Base-by-base conservation (phyloP, 371 early-diverging fungal species). In the Mortierella sp. region DNA sequence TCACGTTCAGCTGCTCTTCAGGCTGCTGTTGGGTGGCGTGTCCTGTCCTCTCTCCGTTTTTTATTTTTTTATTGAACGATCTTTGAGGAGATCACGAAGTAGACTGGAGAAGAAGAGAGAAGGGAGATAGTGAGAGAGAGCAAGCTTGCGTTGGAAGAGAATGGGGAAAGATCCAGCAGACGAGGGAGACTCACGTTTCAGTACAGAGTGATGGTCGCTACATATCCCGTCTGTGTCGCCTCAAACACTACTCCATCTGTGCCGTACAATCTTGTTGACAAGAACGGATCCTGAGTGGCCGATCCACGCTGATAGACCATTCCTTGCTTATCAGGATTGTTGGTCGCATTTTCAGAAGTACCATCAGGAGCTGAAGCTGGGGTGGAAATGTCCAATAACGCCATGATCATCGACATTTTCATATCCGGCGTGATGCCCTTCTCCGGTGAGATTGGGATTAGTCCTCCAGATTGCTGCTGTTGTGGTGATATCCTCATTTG, bases 221-320 rank as follows among this genome's bases (percentile, higher is more conserved):
- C 80, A 79, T 84, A 81, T 2, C 84, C 86, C 61, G 89, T 90
- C 61, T 83, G 84, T 84, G 87, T 88, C 2, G 88, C 82, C 62
- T 86, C 87, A 72, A 86, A 86, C 23, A 92, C 80, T 9, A 84
- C 87, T 42, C 88, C 87, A 54, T 87, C 85, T 52, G 86, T 85
- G 9, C 91, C 91, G 30, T 82, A 85, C 61, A 90, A 74, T 27
- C 83, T 61, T 4, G 90, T 90, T 0, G 86, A 83, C 26, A 90
- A 91, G 80, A 91, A 92, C 0, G 92, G 92, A 55, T 90, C 88
- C 49, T 90, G 88, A 21, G 87, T 86, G 42, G 83, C 87, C 3
- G 89, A 87, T n/a, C 88, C 87, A 3, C 90, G 83, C 26, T 87
- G 86, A 26, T 88, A 80, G 27, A 90, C 86, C 21, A 91, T 86